A percentile compares a stretch with the other conserved stretches of the same genome.
Evolutionary conservation across 2,329 filamentous ascomycete genomes (phyloP).

Genomic region (Ophiostoma sp.): DNA sequence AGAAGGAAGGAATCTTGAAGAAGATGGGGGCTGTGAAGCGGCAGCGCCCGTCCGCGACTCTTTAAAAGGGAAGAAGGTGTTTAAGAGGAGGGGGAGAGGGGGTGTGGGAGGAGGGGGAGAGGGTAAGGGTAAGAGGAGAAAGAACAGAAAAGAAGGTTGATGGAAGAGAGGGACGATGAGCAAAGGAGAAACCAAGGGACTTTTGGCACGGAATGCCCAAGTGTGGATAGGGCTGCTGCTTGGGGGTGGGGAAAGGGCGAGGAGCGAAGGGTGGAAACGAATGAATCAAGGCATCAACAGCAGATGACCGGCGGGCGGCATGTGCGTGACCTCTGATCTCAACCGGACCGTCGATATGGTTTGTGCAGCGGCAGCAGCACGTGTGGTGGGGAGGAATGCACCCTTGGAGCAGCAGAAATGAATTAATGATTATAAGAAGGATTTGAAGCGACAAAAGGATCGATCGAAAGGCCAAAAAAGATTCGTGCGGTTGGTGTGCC

Average conservation of each 20-base stretch:
- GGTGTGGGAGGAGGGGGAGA: constrained; percentile 5
- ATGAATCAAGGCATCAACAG: constrained; percentile 26
- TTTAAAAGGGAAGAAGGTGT: constrained; percentile 4
- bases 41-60: constrained; percentile 65
- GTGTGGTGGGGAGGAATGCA: not conserved
- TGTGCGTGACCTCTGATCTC: constrained; percentile 17
- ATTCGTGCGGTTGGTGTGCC: not conserved
- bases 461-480: not conserved
- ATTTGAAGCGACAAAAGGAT: not conserved
- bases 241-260: constrained; percentile 9
- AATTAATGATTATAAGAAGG: not conserved
- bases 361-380: not conserved
- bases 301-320: constrained; percentile 18
- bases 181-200: not conserved
- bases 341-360: not conserved
- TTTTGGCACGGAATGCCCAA: constrained; percentile 11
- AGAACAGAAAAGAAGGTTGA: constrained; percentile 1
- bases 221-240: constrained; percentile 18
- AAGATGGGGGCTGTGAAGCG: constrained; percentile 70
- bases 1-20: constrained; percentile 79
- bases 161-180: not conserved
- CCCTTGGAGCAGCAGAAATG: not conserved
- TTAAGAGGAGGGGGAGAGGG: not conserved
- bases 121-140: constrained; percentile 19
- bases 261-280: constrained; percentile 14